These are phyloP conservation scores for Pythium apleroticum DNA, from an alignment of 352 stramenopile species.

Conservation along the genomic window DNA sequence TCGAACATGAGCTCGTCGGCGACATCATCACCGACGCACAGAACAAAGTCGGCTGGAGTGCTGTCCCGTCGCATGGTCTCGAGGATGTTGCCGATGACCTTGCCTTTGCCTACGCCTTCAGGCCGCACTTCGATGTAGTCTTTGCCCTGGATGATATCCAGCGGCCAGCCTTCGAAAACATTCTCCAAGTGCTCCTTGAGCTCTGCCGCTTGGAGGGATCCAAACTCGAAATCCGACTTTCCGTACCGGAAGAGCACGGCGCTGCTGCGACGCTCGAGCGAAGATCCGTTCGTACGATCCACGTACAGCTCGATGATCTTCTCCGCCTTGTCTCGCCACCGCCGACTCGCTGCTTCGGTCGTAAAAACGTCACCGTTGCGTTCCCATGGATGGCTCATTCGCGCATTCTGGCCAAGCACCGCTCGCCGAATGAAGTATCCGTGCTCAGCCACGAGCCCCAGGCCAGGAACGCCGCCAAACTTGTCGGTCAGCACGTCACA, in stretches of 20 bases:
- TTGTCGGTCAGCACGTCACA: slow-evolving; percentile 94
- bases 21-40: slow-evolving; percentile 98
- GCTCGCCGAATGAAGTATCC: slow-evolving; percentile 94
- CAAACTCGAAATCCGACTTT: slow-evolving; percentile 99
- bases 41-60: slow-evolving; percentile 93
- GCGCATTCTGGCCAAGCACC: slow-evolving; percentile 61
- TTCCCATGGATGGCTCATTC: slow-evolving; percentile 68
- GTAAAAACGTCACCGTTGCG: slow-evolving; percentile 65
- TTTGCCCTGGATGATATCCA: slow-evolving; percentile 86
- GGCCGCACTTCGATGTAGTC: slow-evolving; percentile 98
- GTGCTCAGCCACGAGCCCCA: slow-evolving; percentile 98
- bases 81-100: slow-evolving; percentile 94
- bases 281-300: slow-evolving; percentile 97
- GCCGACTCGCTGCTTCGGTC: slow-evolving; percentile 50
- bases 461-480: slow-evolving; percentile 92
- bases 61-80: slow-evolving; percentile 58
- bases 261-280: slow-evolving; percentile 97
- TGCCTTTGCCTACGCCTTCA: slow-evolving; percentile 96
- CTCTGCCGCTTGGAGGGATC: slow-evolving; percentile 95
- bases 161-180: slow-evolving; percentile 85
- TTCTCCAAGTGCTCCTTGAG: slow-evolving; percentile 97
- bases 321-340: slow-evolving; percentile 95
- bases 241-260: slow-evolving; percentile 98
- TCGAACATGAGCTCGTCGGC: slow-evolving; percentile 98
- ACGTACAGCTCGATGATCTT: slow-evolving; percentile 98